These are phyloP conservation scores for Fusarium marasasianum DNA, from an alignment of 2,329 filamentous ascomycete species.

Conservation along the genomic window DNA sequence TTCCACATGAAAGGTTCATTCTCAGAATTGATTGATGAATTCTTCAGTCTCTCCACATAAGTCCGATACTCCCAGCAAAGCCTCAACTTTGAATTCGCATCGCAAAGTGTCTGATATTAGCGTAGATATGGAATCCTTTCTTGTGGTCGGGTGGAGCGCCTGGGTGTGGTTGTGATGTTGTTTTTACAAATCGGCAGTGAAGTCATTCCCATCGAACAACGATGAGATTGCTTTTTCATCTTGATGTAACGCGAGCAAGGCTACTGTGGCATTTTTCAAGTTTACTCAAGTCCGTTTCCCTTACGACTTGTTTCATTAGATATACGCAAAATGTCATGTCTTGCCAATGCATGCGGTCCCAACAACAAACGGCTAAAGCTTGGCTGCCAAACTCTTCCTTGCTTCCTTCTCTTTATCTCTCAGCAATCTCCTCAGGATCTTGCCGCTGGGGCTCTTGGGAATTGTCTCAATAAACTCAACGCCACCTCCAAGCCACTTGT, in stretches of 20 bases:
- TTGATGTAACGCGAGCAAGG: fast-evolving
- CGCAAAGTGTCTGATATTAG: too few species aligned
- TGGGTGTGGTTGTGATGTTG: too few species aligned
- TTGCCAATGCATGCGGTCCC: not conserved
- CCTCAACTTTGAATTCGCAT: too few species aligned
- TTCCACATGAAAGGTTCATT: too few species aligned
- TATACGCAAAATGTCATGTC: fast-evolving
- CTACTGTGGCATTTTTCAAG: fast-evolving
- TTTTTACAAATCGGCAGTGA: too few species aligned
- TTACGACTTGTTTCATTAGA: too few species aligned
- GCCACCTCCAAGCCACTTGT: not conserved
- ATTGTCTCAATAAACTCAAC: not conserved
- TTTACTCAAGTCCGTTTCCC: fast-evolving
- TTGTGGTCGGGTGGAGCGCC: too few species aligned
- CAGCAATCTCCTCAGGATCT: fast-evolving
- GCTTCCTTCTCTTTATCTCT: not conserved
- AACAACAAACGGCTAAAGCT: not conserved
- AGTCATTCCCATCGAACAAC: too few species aligned
- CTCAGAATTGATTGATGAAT: too few species aligned
- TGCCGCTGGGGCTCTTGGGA: not conserved
- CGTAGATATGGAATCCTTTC: too few species aligned
- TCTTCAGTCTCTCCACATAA: too few species aligned
- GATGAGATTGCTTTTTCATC: not conserved
- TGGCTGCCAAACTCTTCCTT: not conserved
- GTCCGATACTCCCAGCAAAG: too few species aligned